Base-by-base conservation (phyloP, 1,139 yeast species). In the Taphrina deformans region DNA sequence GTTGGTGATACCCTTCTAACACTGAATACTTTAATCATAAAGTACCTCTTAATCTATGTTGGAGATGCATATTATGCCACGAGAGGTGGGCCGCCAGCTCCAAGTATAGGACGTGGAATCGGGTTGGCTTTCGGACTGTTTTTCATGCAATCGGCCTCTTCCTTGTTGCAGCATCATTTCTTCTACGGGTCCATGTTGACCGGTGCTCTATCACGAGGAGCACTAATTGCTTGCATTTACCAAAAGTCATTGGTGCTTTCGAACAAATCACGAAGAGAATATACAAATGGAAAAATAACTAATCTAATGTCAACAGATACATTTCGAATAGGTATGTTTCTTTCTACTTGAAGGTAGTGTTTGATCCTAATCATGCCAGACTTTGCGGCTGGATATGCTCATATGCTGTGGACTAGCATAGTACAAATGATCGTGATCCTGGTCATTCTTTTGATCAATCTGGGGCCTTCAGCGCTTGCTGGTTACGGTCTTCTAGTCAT, bases 281-380 rank as follows among this genome's bases (percentile, higher is more conserved):
- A 76, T 72, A 84, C 95, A 0, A 79, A 83, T 26, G 88, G 95
- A 67, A 83, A 82, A 69, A 80, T 90, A 65, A 88, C 96, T 1
- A 85, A 89, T 14, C 76, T 89, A 72, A 81, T 89, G 76, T 87
- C 93, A 14, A 86, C 95, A 1, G 96, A 89, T 73, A 79, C 90
- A 65, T 83, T 92, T 29, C 83, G 96, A 72, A 82, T 90, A 46
- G 96, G 56, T 59, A 31, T 18, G 55, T 45, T 31, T n/a, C n/a
- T n/a, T 18, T 50, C 24, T 40, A 12, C 21, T 33, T 31, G 14
- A 29, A 46, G 6, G 38, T 33, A n/a, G 31, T 45, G 27, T 14
- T 27, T 5, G 23, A 12, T 48, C 12, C 48, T 44, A 23, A 44
- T 10, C 10, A 21, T 10, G 26, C 41, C 27, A 51, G 61, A 89